Evolutionary conservation across 805 yeast species (phyloP).

Genomic region (Candida ficus): DNA sequence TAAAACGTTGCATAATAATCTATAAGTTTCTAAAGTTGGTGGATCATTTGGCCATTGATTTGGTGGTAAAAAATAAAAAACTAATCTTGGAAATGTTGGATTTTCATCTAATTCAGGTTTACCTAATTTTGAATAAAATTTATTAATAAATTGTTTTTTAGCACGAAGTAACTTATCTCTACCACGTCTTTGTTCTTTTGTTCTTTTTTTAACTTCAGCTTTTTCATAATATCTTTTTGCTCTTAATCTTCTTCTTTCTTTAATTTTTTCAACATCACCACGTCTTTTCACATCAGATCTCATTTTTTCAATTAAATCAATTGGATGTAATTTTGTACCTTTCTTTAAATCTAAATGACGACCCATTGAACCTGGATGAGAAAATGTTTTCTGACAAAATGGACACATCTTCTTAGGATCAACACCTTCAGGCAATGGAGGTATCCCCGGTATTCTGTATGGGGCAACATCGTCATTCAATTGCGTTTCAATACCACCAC

Average conservation of each 20-base stretch:
- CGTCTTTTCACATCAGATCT: conserved; percentile 47
- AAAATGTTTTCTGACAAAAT: conserved; percentile 49
- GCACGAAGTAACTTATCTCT: conserved; percentile 40
- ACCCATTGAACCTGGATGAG: conserved; percentile 56
- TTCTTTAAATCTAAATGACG: conserved; percentile 53
- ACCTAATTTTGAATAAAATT: conserved; percentile 33
- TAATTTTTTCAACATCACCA: conserved; percentile 40
- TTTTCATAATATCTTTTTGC: conserved; percentile 42
- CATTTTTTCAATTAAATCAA: conserved; percentile 39
- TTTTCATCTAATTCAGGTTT: conserved; percentile 36
- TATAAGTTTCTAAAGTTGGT: conserved; percentile 42
- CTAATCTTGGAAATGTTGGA: conserved; percentile 46
- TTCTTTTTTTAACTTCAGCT: conserved; percentile 42
- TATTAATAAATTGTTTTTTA: conserved; percentile 29
- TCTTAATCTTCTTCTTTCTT: conserved; percentile 33
- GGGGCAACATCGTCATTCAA: neutral
- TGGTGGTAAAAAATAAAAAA: conserved; percentile 41
- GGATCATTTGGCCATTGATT: conserved; percentile 49
- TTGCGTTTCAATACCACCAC: neutral
- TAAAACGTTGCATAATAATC: conserved; percentile 27
- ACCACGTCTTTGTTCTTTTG: conserved; percentile 37
- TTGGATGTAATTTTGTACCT: conserved; percentile 49
- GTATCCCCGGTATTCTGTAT: conserved; percentile 14
- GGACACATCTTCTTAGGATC: conserved; percentile 36
- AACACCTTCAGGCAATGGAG: conserved; percentile 25